Evolutionary conservation across 345 rosid genomes (phyloP).

Genomic region (Gossypium longicalyx): DNA sequence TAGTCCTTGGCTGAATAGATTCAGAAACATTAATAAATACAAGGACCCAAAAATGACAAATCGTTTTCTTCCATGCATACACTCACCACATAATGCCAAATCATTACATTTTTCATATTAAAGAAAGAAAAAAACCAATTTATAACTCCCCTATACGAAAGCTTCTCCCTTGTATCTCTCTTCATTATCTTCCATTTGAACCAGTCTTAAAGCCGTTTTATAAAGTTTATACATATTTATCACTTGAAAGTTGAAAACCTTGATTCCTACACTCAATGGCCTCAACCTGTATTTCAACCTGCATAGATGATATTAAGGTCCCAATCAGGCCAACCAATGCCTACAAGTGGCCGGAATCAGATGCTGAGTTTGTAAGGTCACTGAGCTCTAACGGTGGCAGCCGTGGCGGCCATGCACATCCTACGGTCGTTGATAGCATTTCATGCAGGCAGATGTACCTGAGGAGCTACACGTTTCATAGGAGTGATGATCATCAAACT

Average conservation of each 20-base stretch:
- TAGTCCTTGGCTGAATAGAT: neutral
- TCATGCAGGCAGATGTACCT: slow-evolving; percentile 23
- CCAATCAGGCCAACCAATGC: slow-evolving; percentile 62
- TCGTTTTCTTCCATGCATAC: neutral
- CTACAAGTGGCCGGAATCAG: slow-evolving; percentile 77
- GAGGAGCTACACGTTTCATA: slow-evolving; percentile 72
- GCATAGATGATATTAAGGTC: slow-evolving; percentile 65
- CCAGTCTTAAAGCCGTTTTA: neutral
- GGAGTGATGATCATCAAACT: slow-evolving; percentile 36
- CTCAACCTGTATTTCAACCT: slow-evolving; percentile 73
- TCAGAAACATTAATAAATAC: neutral
- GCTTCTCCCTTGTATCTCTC: neutral
- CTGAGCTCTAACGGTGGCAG: slow-evolving; percentile 26
- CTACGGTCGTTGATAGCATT: slow-evolving; percentile 69
- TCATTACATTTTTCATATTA: slow-evolving; percentile 7
- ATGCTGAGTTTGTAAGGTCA: slow-evolving; percentile 57
- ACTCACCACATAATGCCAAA: slow-evolving; percentile 1
- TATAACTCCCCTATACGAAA: neutral
- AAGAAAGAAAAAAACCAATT: neutral
- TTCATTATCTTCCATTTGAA: neutral
- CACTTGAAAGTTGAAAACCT: neutral
- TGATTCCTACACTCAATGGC: slow-evolving; percentile 29
- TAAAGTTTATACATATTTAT: neutral
- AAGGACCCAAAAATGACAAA: neutral
- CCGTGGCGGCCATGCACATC: slow-evolving; percentile 14